Evolutionary conservation across 2,329 filamentous ascomycete genomes (phyloP).

Genomic region (Xylaria sp.): DNA sequence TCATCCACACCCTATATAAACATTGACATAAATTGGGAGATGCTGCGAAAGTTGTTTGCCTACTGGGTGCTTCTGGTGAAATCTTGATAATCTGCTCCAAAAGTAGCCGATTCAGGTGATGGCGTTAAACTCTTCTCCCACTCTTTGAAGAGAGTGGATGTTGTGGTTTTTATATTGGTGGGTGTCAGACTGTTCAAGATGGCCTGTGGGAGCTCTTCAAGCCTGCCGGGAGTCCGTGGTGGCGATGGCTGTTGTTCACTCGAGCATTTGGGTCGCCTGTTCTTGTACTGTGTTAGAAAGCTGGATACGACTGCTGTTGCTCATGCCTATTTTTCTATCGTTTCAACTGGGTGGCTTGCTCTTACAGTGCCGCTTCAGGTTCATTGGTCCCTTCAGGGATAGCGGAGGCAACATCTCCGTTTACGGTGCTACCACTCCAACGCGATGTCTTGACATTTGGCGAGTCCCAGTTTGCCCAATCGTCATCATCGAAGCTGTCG

Average conservation of each 20-base stretch:
- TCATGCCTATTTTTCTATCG: background rate
- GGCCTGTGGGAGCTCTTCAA: conserved; percentile 68
- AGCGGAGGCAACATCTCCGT: conserved; percentile 51
- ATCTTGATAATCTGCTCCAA: conserved; percentile 24
- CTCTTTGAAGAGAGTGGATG: conserved; percentile 86
- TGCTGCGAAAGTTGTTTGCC: background rate
- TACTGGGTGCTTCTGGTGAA: conserved; percentile 21
- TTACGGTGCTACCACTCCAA: conserved; percentile 68
- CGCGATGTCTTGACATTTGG: conserved; percentile 60
- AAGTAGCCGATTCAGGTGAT: conserved; percentile 43
- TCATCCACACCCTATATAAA: too few relatives aligned
- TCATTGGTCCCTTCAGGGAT: conserved; percentile 57
- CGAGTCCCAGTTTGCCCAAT: conserved; percentile 70
- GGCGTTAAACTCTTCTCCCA: conserved; percentile 82
- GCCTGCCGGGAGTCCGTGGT: conserved; percentile 47
- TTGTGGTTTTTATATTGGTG: conserved; percentile 78
- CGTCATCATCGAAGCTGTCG: conserved; percentile 64
- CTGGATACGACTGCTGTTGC: conserved; percentile 2
- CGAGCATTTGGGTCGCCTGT: conserved; percentile 41
- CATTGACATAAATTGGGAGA: too few relatives aligned
- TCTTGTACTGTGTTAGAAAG: conserved; percentile 33
- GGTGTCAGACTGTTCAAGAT: conserved; percentile 75
- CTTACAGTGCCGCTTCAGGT: conserved; percentile 56
- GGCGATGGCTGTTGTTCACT: conserved; percentile 36
- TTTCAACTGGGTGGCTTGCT: conserved; percentile 26